Conservation (phyloP, 306 rosid genomes). For the Cicer yamashitae region DNA sequence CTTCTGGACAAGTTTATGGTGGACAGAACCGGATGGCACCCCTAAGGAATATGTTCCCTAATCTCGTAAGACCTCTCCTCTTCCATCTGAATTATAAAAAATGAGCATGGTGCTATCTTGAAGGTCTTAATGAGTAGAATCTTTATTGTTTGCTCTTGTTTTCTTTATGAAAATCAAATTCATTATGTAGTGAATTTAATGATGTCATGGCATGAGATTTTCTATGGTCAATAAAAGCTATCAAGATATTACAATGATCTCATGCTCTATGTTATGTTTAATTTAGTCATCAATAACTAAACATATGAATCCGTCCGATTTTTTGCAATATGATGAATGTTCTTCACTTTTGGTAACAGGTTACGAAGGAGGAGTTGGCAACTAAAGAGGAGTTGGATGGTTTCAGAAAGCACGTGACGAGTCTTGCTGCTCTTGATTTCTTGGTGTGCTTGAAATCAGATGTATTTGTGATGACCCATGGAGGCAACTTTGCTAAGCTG, state of each 20-base stretch:
- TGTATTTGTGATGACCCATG: conserved; percentile 98
- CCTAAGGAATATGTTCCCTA: conserved; percentile 92
- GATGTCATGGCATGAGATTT: conserved; percentile 12
- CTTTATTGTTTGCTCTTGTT: not conserved
- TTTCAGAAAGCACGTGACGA: conserved; percentile 95
- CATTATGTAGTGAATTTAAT: conserved; percentile 5
- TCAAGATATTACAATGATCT: conserved; percentile 20
- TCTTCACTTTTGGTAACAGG: conserved; percentile 54
- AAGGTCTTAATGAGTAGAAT: not conserved
- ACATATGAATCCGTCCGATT: not conserved
- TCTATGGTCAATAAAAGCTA: conserved; percentile 29
- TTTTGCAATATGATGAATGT: conserved; percentile 13
- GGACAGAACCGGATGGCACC: conserved; percentile 99
- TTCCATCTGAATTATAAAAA: conserved; percentile 11
- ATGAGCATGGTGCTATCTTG: conserved; percentile 25
- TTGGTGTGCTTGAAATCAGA: conserved; percentile 97
- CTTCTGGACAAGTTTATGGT: conserved; percentile 98
- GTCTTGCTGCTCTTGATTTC: conserved; percentile 98
- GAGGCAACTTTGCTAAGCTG: conserved; percentile 97
- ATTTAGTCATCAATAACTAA: conserved; percentile 5
- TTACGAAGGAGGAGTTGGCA: conserved; percentile 93
- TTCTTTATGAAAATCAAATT: conserved; percentile 33
- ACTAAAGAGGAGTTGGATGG: conserved; percentile 84
- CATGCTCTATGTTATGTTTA: conserved; percentile 5
- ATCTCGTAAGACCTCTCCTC: conserved; percentile 64